Evolutionary conservation across 2,329 filamentous ascomycete genomes (phyloP).

Genomic region (Alternaria brassicicola): DNA sequence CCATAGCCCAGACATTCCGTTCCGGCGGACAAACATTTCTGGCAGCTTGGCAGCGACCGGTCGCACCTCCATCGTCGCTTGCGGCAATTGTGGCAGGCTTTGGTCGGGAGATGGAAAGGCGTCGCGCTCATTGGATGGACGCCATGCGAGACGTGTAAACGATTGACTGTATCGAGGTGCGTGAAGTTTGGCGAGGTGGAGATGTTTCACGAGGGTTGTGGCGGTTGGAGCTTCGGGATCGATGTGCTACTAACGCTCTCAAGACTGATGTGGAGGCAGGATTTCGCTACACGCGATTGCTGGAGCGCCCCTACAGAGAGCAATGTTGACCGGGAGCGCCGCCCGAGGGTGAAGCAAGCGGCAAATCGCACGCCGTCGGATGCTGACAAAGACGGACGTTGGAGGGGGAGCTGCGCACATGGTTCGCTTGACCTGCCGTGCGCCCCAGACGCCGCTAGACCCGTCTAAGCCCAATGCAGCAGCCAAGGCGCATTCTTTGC

Average conservation of each 20-base stretch:
- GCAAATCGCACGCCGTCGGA: constrained; percentile 17
- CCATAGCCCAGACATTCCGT: constrained; percentile 68
- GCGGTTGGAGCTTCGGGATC: constrained; percentile 17
- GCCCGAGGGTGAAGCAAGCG: constrained; percentile 8
- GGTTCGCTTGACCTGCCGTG: constrained; percentile 10
- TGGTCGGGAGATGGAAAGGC: constrained; percentile 41
- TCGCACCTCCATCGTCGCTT: constrained; percentile 67
- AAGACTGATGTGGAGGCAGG: constrained; percentile 9
- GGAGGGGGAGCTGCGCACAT: constrained; percentile 1
- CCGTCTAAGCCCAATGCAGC: constrained; percentile 18
- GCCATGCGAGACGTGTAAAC: constrained; percentile 40
- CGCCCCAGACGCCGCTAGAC: background rate
- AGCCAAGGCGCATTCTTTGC: constrained; percentile 36
- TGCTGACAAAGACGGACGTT: constrained; percentile 13
- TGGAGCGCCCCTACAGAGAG: constrained; percentile 16
- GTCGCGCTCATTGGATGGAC: constrained; percentile 41
- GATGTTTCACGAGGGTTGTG: constrained; percentile 19
- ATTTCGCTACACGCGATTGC: constrained; percentile 21
- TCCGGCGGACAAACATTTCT: constrained; percentile 63
- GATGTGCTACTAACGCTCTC: constrained; percentile 19
- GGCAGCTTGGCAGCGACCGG: constrained; percentile 63
- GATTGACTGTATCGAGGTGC: constrained; percentile 28
- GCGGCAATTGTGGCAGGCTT: constrained; percentile 67
- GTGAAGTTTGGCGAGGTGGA: constrained; percentile 7
- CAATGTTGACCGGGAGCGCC: constrained; percentile 18